A percentile compares a stretch with the other conserved stretches of the same genome.
phyloP scores from a whole-genome alignment of 1,284 basidiomycete genomes.

The Ganoderma boninense region DNA sequence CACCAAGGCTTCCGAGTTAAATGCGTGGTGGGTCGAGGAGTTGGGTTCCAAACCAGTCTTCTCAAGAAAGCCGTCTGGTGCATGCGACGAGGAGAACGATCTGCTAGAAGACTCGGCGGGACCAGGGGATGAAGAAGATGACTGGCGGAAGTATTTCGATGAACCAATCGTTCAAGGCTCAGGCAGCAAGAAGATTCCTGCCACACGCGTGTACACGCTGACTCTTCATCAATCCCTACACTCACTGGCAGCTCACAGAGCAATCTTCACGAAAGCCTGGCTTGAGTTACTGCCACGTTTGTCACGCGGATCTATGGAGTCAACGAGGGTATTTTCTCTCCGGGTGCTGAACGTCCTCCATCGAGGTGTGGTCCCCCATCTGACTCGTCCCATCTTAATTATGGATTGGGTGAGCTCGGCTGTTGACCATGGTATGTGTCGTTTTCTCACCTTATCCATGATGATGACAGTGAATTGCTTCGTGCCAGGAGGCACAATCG shows the following conservation, averaged over 20 bases:
- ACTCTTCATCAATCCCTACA: conserved; percentile 82
- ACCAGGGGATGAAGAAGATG: conserved; percentile 60
- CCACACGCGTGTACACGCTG: conserved; percentile 64
- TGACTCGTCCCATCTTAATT: conserved; percentile 82
- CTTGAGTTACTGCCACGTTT: conserved; percentile 72
- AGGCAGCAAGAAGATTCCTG: conserved; percentile 45
- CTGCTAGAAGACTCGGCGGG: conserved; percentile 47
- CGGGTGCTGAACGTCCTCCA: conserved; percentile 85
- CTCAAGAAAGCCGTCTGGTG: conserved; percentile 48
- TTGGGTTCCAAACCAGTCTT: conserved; percentile 70
- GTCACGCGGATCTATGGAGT: conserved; percentile 47
- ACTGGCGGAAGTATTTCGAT: conserved; percentile 87
- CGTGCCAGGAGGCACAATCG: conserved; percentile 83
- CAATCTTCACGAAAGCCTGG: conserved; percentile 85
- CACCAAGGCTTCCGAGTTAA: conserved; percentile 76
- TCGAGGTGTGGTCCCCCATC: conserved; percentile 83
- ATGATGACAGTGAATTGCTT: neutral
- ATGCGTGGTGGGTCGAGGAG: conserved; percentile 87
- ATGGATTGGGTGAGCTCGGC: conserved; percentile 96
- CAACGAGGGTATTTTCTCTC: conserved; percentile 57
- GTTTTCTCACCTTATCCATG: neutral
- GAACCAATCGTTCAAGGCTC: conserved; percentile 55
- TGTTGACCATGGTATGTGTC: conserved; percentile 77
- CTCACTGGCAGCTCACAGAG: conserved; percentile 75
- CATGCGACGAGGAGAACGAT: conserved; percentile 45